Evolutionary conservation across 2,329 filamentous ascomycete genomes (phyloP), one percentile per base, ranked within the genome.

Genomic region (Claviceps purpurea): DNA sequence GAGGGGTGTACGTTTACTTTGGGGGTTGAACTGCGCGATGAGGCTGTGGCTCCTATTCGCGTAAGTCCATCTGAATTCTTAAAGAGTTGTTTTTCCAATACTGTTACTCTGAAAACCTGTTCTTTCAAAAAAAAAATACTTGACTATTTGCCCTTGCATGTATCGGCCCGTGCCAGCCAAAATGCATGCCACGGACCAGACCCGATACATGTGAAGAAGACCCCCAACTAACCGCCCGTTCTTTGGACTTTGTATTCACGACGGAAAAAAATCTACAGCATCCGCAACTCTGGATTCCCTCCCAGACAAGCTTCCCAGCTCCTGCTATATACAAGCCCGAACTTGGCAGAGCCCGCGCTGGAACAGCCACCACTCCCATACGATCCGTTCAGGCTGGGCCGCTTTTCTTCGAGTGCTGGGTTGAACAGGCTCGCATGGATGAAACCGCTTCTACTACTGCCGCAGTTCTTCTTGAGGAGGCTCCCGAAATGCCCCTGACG

Each of bases 1-100:
- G 67, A 73, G 1, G 76, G 77, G 1, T 89, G 85, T 64, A 85
- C 84, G 0, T 91, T 87, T 64, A 87, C 85, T 0, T 65, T 91
- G n/a, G 84, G 82, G 0, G 76, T 91, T 42, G 87, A 91, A 65
- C 64, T 90, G 56, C 78, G 77, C 41, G 78, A 84, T 22, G 73
- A 81, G 42, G 73, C 72, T 0, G 67, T 75, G 11, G 72, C 78
- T 10, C 81, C 80, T 0, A 79, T 82, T 55, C 74, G 73, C 51
- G 79, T 82, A 65, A 61, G 76, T 49, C 26, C 16, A 43, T n/a
- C 39, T 41, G 10, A 11, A 20, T 11, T 20, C 10, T 20, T 10
- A 34, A 34, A 34, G 30, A 34, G 30, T 34, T 11, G 4, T 34
- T 11, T 34, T 4, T 4, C 30, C 30, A 4, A 34, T 11, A 10